These are phyloP conservation scores for Cladosporium austrohemisphaericum DNA, from an alignment of 2,329 filamentous ascomycete species.

Conservation along the genomic window DNA sequence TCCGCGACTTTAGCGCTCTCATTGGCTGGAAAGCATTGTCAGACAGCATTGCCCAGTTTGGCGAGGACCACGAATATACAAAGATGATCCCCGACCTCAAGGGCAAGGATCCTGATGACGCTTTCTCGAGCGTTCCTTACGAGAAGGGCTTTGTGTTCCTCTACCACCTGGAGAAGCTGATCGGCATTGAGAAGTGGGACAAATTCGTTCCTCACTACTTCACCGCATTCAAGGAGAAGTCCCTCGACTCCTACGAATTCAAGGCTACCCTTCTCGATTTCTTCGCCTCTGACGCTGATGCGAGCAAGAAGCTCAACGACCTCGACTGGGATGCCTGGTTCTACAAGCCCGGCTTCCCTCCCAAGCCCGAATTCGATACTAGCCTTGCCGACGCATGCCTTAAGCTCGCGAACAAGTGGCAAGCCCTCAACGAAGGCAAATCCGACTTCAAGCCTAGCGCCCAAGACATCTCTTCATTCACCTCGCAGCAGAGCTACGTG, in stretches of 20 bases:
- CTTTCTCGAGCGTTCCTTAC: conserved; percentile 88
- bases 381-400: conserved; percentile 83
- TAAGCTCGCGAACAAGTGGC: conserved; percentile 76
- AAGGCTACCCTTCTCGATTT: conserved; percentile 82
- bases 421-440: conserved; percentile 44
- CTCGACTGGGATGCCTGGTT: conserved; percentile 91
- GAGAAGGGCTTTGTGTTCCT: conserved; percentile 96
- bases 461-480: conserved; percentile 69
- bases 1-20: conserved; percentile 91
- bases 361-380: conserved; percentile 88
- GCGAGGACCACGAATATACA: conserved; percentile 84
- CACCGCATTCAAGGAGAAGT: conserved; percentile 75
- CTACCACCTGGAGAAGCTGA: conserved; percentile 80
- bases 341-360: conserved; percentile 81
- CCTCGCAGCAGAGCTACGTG: conserved; percentile 84
- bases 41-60: conserved; percentile 75
- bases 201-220: conserved; percentile 97
- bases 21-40: conserved; percentile 90
- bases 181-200: conserved; percentile 85
- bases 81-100: conserved; percentile 84
- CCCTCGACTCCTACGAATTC: conserved; percentile 91
- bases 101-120: conserved; percentile 90
- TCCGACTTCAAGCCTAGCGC: conserved; percentile 56
- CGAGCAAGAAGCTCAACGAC: conserved; percentile 59
- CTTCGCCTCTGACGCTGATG: conserved; percentile 65